These are phyloP conservation scores for Candida golubevii DNA, from an alignment of 805 yeast species.

Conservation along the genomic window DNA sequence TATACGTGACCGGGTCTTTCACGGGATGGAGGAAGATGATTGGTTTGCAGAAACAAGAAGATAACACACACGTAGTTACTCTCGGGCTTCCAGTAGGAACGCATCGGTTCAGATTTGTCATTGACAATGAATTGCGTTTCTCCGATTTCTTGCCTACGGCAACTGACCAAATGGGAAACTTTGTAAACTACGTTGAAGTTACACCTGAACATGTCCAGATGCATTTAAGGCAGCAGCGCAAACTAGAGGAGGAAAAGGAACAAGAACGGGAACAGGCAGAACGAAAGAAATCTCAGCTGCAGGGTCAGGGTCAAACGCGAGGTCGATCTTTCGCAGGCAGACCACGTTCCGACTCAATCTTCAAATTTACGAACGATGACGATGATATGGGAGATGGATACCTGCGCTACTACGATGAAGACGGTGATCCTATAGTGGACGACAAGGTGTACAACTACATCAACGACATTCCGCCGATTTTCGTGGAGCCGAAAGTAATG, in stretches of 20 bases:
- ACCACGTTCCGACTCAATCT: conserved; percentile 52
- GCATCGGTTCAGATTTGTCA: conserved; percentile 88
- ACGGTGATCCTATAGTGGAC: conserved; percentile 23
- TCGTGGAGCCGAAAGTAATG: conserved; percentile 83
- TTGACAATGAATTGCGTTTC: conserved; percentile 87
- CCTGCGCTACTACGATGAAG: conserved; percentile 66
- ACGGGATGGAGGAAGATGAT: conserved; percentile 99
- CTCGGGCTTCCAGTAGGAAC: conserved; percentile 85
- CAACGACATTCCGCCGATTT: conserved; percentile 73
- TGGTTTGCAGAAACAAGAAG: conserved; percentile 58
- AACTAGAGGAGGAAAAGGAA: conserved; percentile 19
- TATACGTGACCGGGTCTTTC: conserved; percentile 94
- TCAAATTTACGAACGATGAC: conserved; percentile 61
- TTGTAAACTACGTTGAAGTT: conserved; percentile 86
- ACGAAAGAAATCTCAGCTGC: conserved; percentile 7
- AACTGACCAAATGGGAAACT: conserved; percentile 94
- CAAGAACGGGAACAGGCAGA: conserved; percentile 10
- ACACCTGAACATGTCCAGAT: conserved; percentile 37
- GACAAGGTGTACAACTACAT: conserved; percentile 42
- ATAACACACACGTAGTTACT: conserved; percentile 59
- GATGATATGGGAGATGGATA: conserved; percentile 84
- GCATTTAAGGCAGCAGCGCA: conserved; percentile 27
- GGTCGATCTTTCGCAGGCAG: conserved; percentile 27
- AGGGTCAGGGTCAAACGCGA: conserved; percentile 10
- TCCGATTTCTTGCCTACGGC: conserved; percentile 92